Base-by-base conservation (phyloP, 228 moss, liverwort and hornwort genomes). In the Sphagnum magellanicum region DNA sequence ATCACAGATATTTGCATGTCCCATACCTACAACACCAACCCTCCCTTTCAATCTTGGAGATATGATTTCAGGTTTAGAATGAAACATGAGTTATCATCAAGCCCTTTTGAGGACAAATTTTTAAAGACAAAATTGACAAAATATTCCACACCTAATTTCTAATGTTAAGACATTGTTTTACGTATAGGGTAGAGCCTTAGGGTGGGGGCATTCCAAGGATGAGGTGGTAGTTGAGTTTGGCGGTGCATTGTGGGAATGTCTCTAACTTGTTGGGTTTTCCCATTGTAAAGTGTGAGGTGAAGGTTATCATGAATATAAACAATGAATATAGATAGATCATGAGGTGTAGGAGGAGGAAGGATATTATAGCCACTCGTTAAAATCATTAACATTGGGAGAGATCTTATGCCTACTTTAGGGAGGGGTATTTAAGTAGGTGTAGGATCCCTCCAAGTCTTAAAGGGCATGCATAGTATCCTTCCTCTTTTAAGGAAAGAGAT, bases 1-100 rank as follows among this genome's bases (percentile, higher is more conserved):
- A 97, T 88, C 9, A 91, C 91, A 46, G 91, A 93, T 70, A 90
- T 87, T 61, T 88, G 84, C 84, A 97, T 76, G 67, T 97, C 93
- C 97, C 97, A 97, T 59, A 97, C 73, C 93, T 97, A 85, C 75
- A 73, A 79, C 57, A 58, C n/a, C 49, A 64, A 50, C 65, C 57
- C 52, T 60, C 5, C 47, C 47, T 63, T 8, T 16, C 63, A 8
- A 63, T 63, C 32, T 3, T 32, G 32, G 32, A 32, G 32, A 32
- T 32, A 32, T 2, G 32, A 32, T 32, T 32, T 32, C 32, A 32
- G 32, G 32, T 32, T 32, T 32, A 32, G 32, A 32, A 32, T 32
- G 32, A 32, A 32, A 32, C 32, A 32, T 32, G 32, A 32, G 32
- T 32, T 32, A 32, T 32, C 2, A 3, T 32, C 32, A 32, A 32